Percentiles rank a stretch among this genome's conserved stretches.
Conservation (phyloP, 345 rosid species). For the Euclidium syriacum region DNA sequence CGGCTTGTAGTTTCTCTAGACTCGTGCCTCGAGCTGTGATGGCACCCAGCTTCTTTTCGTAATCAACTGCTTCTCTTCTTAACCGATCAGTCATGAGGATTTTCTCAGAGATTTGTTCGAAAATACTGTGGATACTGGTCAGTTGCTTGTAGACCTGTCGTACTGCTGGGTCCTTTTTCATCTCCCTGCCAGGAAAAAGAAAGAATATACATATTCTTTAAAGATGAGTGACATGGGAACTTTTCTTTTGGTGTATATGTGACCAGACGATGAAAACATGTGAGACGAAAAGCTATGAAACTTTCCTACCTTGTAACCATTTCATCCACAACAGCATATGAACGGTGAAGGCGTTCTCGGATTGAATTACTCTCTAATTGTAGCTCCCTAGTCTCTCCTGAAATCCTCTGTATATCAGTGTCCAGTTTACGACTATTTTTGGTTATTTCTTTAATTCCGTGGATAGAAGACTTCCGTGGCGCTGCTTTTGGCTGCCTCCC, state of each 20-base stretch:
- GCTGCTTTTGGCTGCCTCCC: constrained; percentile 48
- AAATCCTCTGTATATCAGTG: constrained; percentile 63
- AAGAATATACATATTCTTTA: background rate
- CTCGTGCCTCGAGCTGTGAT: constrained; percentile 50
- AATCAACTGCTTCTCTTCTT: constrained; percentile 59
- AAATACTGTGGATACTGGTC: constrained; percentile 62
- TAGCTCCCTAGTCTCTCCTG: constrained; percentile 73
- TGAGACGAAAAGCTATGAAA: background rate
- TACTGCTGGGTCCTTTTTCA: constrained; percentile 58
- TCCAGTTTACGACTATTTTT: constrained; percentile 82
- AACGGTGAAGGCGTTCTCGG: constrained; percentile 80
- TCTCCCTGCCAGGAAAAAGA: constrained; percentile 45
- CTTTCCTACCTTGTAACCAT: constrained; percentile 56
- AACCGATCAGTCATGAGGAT: constrained; percentile 54
- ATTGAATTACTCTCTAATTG: constrained; percentile 83
- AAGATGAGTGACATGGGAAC: background rate
- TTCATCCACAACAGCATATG: constrained; percentile 76
- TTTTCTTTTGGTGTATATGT: constrained; percentile 1
- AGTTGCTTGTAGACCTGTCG: constrained; percentile 70
- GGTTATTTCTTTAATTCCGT: constrained; percentile 69
- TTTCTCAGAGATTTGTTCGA: constrained; percentile 69
- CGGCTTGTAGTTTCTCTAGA: constrained; percentile 53
- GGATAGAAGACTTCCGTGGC: constrained; percentile 55
- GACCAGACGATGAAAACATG: constrained; percentile 15
- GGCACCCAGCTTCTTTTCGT: constrained; percentile 64